Evolutionary conservation across 2,329 filamentous ascomycete genomes (phyloP), one percentile per base, ranked within the genome.

Genomic region (Fusarium torulosum): DNA sequence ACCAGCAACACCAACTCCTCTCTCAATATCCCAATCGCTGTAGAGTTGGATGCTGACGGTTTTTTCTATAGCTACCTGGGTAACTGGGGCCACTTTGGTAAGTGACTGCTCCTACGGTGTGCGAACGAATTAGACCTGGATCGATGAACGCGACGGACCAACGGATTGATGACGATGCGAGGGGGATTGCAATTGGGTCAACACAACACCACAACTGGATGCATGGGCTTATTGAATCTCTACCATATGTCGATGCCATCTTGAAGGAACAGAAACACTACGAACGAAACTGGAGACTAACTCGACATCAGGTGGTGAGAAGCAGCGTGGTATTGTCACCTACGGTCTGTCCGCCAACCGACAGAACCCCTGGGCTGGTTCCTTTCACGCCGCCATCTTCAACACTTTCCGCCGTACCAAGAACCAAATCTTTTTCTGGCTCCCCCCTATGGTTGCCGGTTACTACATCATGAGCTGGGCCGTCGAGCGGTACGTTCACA

Each of bases 381-480:
- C 90, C 63, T 81, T 86, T 70, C 83, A 95, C 80, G 91, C 90
- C 72, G 95, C 94, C 76, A 83, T 98, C 84, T 98, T 98, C 90
- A 99, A 99, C 88, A 90, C 89, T 75, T 96, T 91, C 87, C 90
- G 96, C 81, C 90, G 96, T 76, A 92, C 91, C 82, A 90, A 89
- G 79, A 81, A 86, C 74, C 96, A 98, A 86, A 89, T 97, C 73
- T 89, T 98, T 74, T 99, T 94, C 87, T 90, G 94, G 81, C 86
- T 90, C 25, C 92, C 96, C 62, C 91, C 94, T 38, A 83, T 97
- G 73, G 75, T 96, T 69, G 80, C 85, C 72, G 94, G 87, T 72
- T 99, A 98, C 84, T 88, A 90, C 78, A 78, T 88, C 71, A 92
- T 98, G 90, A 83, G 91, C 78, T 99, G 96, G 96, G 95, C 96